Evolutionary conservation across 768 basidiomycete genomes (phyloP).

Genomic region (Mrakia hoshinonis): DNA sequence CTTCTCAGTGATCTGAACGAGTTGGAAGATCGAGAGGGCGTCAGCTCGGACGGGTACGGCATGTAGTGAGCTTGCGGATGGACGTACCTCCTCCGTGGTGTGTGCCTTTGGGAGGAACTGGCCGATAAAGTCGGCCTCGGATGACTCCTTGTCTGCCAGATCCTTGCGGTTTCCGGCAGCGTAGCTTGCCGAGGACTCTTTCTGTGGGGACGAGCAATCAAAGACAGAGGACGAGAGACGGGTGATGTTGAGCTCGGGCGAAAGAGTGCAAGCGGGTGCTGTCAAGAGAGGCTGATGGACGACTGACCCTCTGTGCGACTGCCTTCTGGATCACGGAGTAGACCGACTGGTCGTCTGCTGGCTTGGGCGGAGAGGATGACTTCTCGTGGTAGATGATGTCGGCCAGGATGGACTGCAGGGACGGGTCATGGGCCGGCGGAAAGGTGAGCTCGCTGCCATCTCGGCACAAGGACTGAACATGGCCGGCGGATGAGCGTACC

Average conservation of each 20-base stretch:
- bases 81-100: constrained; percentile 18
- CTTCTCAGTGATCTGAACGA: constrained; percentile 3
- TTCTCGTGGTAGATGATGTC: constrained; percentile 27
- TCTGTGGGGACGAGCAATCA: background rate
- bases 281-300: too few species aligned
- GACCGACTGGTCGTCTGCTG: constrained; percentile 19
- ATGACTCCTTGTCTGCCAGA: constrained; percentile 26
- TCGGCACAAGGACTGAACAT: background rate
- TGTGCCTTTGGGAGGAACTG: constrained; percentile 19
- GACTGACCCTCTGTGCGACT: constrained; percentile 20
- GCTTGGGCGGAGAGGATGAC: constrained; percentile 17
- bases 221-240: background rate
- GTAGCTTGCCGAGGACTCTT: constrained; percentile 20
- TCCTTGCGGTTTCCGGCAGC: constrained; percentile 17
- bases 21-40: background rate
- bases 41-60: too few species aligned
- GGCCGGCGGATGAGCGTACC: background rate
- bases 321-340: constrained; percentile 24
- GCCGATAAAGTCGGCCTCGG: constrained; percentile 22
- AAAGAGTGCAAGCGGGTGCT: background rate
- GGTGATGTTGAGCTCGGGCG: background rate
- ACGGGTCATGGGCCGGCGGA: background rate
- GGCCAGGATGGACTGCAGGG: constrained; percentile 11
- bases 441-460: background rate
- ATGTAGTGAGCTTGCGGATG: background rate